Evolutionary conservation across 2,329 filamentous ascomycete genomes (phyloP), one percentile per base, ranked within the genome.

Genomic region (Dactylellina sp.): DNA sequence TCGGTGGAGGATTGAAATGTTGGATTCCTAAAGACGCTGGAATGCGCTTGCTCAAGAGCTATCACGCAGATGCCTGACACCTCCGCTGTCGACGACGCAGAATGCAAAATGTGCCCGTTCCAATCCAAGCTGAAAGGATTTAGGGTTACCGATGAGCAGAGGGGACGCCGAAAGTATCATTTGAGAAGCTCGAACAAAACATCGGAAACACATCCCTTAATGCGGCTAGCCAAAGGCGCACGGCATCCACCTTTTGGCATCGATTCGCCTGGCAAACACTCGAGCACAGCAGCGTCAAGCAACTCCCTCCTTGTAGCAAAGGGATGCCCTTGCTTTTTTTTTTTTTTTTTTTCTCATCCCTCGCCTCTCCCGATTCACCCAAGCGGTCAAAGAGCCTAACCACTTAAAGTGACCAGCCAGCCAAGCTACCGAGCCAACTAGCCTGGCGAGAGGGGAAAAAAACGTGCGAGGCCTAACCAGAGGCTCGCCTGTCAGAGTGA

Each of bases 141-240:
- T 5, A 32, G 28, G 11, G 37, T 12, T 12, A 12, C 37, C 37
- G 61, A 56, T 25, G 61, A 49, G 50, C 55, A 64, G 50, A 50
- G 28, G 50, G 52, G 42, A 35, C 39, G 62, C 46, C 11, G n/a
- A n/a, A n/a, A n/a, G n/a, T 60, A 37, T 56, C 35, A 55, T 70
- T 70, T 60, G 39, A 70, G 64, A 46, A 70, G 44, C 64, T 70
- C 39, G 46, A 53, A 56, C 40, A 60, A 49, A 62, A 47, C 60
- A 61, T 72, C 68, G 68, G 68, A 72, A 72, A 72, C 68, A 65
- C 59, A 60, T 72, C 52, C 68, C 68, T 64, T 64, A 72, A 64
- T 60, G 52, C 60, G 68, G 32, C 40, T 60, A 60, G 68, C 68
- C 68, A 72, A 72, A 72, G 68, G 68, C 68, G 68, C 68, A 72